These are phyloP conservation scores for Xerocomellus chrysenteron DNA, from an alignment of 768 basidiomycete genomes.

Conservation along the genomic window DNA sequence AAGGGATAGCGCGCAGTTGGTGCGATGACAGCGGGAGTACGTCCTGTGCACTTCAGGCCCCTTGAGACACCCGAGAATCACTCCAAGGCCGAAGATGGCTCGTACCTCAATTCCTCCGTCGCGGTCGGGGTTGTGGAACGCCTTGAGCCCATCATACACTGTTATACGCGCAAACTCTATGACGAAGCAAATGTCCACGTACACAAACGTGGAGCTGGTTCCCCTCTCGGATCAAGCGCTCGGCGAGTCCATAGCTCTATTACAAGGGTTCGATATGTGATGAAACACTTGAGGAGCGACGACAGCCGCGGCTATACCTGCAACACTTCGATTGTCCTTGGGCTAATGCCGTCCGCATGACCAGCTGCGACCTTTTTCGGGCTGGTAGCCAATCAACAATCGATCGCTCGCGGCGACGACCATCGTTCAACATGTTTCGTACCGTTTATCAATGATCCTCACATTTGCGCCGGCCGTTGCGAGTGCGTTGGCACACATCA, in stretches of 20 bases:
- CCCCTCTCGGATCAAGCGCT: constrained; percentile 59
- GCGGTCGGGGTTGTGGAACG: constrained; percentile 69
- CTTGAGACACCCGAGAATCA: not conserved
- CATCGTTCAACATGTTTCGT: not conserved
- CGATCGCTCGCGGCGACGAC: not conserved
- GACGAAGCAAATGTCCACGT: constrained; percentile 20
- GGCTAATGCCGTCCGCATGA: constrained; percentile 57
- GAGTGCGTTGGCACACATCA: constrained; percentile 67
- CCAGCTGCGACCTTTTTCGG: constrained; percentile 44
- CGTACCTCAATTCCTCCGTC: constrained; percentile 62
- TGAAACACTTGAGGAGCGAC: not conserved
- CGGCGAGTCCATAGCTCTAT: constrained; percentile 77
- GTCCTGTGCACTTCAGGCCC: constrained; percentile 52
- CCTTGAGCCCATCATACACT: constrained; percentile 36
- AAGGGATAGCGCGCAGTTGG: constrained; percentile 69
- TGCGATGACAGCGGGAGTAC: constrained; percentile 60
- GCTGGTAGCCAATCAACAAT: constrained; percentile 20
- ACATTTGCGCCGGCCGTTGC: constrained; percentile 43
- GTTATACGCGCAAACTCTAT: not conserved
- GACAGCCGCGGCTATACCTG: constrained; percentile 33
- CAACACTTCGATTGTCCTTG: constrained; percentile 53
- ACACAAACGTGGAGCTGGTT: constrained; percentile 72
- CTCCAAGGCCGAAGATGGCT: not conserved
- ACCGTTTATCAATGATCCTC: constrained; percentile 50
- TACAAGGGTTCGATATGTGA: not conserved